These are phyloP conservation scores for Ormosia semicastrata DNA, from an alignment of 306 rosid genomes.

Conservation along the genomic window DNA sequence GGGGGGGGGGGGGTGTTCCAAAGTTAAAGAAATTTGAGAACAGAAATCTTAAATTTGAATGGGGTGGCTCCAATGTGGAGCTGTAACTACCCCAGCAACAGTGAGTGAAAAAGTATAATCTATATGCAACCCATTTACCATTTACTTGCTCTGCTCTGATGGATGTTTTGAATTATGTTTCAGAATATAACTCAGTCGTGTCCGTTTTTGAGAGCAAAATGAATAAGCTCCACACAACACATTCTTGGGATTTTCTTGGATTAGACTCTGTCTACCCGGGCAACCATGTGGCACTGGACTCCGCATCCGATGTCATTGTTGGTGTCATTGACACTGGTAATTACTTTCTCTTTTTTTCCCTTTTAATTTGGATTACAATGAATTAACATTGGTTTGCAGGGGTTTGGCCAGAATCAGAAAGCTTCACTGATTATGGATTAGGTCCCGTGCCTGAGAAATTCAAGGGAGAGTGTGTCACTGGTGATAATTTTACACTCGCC, in stretches of 20 bases:
- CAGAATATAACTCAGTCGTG: slow-evolving; percentile 51
- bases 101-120: neutral
- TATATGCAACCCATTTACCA: neutral
- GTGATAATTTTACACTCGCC: slow-evolving; percentile 58
- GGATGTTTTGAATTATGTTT: slow-evolving; percentile 17
- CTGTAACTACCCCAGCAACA: neutral
- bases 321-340: slow-evolving; percentile 75
- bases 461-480: slow-evolving; percentile 66
- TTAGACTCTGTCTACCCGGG: slow-evolving; percentile 34
- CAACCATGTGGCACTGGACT: slow-evolving; percentile 26
- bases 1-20: no score
- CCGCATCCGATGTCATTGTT: slow-evolving; percentile 49
- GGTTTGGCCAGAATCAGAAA: slow-evolving; percentile 75
- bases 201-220: slow-evolving; percentile 69
- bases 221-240: slow-evolving; percentile 60
- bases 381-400: slow-evolving; percentile 36
- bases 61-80: neutral
- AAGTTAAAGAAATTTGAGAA: no score
- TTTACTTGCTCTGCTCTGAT: neutral
- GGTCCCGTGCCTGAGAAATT: slow-evolving; percentile 62
- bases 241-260: slow-evolving; percentile 71
- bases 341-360: neutral
- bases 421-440: slow-evolving; percentile 65
- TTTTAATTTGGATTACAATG: neutral
- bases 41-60: neutral